phyloP scores from a whole-genome alignment of 768 basidiomycete species.

The Boletales sp. region DNA sequence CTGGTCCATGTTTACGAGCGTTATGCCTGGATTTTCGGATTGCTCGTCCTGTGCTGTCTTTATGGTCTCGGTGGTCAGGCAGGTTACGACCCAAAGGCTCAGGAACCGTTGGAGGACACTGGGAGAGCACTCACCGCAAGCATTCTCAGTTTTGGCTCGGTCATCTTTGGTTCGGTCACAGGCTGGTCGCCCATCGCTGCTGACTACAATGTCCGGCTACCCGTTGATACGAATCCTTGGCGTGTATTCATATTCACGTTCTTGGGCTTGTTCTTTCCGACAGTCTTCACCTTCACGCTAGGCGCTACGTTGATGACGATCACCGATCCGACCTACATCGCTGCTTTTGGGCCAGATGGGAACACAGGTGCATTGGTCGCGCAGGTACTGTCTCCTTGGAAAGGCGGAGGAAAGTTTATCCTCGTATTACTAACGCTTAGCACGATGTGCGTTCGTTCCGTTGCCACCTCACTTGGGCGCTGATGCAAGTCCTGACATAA shows the following conservation, averaged over 20 bases:
- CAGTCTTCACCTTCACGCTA: conserved; percentile 34
- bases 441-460: conserved; percentile 32
- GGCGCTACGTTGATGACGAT: conserved; percentile 43
- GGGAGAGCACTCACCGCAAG: conserved; percentile 45
- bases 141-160: conserved; percentile 49
- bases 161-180: conserved; percentile 45
- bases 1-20: conserved; percentile 49
- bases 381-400: conserved; percentile 43
- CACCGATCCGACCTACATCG: conserved; percentile 35
- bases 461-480: not conserved
- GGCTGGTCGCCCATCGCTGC: conserved; percentile 54
- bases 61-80: conserved; percentile 47
- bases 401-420: conserved; percentile 39
- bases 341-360: conserved; percentile 36
- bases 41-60: conserved; percentile 48
- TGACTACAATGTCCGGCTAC: conserved; percentile 52
- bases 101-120: conserved; percentile 40
- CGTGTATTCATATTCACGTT: conserved; percentile 49
- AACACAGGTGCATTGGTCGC: conserved; percentile 43
- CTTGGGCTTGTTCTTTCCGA: conserved; percentile 48
- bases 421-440: conserved; percentile 41
- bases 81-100: conserved; percentile 43
- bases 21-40: conserved; percentile 50
- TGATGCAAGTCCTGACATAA: not conserved
- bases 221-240: conserved; percentile 37